A percentile compares a stretch with the other conserved stretches of the same genome.
phyloP scores from a whole-genome alignment of 306 rosid species.

The Phaseolus lunatus region DNA sequence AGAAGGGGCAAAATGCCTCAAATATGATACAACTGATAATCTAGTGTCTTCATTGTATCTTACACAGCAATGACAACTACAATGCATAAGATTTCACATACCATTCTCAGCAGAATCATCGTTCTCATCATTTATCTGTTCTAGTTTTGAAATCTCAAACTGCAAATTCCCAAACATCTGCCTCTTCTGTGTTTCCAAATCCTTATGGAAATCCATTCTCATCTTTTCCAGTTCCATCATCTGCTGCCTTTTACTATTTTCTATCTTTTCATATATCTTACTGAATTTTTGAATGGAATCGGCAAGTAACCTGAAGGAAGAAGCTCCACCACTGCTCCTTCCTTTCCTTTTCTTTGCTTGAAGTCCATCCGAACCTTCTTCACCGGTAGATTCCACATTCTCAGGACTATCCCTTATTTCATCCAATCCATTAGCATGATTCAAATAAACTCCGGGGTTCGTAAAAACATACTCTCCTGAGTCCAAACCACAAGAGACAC shows the following conservation, averaged over 20 bases:
- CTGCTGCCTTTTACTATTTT: conserved; percentile 72
- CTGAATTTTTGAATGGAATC: conserved; percentile 76
- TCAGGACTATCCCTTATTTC: conserved; percentile 84
- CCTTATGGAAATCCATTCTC: conserved; percentile 84
- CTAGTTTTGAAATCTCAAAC: conserved; percentile 69
- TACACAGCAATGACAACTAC: conserved; percentile 45
- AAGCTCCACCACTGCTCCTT: conserved; percentile 55
- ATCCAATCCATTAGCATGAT: conserved; percentile 72
- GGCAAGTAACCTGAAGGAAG: conserved; percentile 78
- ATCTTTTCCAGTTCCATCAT: conserved; percentile 84
- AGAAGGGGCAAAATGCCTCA: conserved; percentile 45
- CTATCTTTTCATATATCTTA: conserved; percentile 81
- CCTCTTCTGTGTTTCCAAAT: conserved; percentile 77
- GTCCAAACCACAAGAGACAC: conserved; percentile 79
- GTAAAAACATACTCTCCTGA: conserved; percentile 70
- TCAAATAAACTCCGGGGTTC: conserved; percentile 70
- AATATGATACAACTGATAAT: conserved; percentile 53
- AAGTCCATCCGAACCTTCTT: conserved; percentile 64
- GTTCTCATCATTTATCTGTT: conserved; percentile 62
- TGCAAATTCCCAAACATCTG: conserved; percentile 77
- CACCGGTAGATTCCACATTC: conserved; percentile 64
- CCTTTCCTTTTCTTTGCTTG: conserved; percentile 65
- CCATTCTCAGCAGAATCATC: conserved; percentile 64
- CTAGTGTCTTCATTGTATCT: conserved; percentile 47
- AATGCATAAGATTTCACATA: conserved; percentile 48